Evolutionary conservation across 2,329 filamentous ascomycete genomes (phyloP), one percentile per base, ranked within the genome.

Genomic region (Hypoxylon sp.): DNA sequence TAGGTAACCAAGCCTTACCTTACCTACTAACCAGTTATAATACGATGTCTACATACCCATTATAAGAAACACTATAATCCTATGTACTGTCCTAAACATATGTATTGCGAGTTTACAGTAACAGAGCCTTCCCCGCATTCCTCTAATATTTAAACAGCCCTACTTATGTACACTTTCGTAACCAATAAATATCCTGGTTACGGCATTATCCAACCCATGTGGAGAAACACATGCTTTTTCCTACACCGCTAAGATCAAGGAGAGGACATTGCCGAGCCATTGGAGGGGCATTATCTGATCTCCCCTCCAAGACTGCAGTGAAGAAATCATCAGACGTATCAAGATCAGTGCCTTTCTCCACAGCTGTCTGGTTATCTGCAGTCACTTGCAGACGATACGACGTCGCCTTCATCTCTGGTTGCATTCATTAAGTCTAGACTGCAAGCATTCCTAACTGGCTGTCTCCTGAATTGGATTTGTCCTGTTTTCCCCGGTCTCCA

Each of bases 361-460:
- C 26, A 14, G 24, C 6, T 51, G 50, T 65, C 57, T 68, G 70
- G 64, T 66, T 53, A 24, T 59, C 67, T 46, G 26, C 29, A 61
- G 58, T 68, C 66, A 71, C 65, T 67, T 65, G 63, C 70, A 72
- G 67, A 58, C n/a, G 17, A 64, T 65, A 55, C 65, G 48, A 61
- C 48, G 22, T 39, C 37, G 37, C 65, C 47, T 60, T 26, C 31
- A 53, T 66, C 46, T 35, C 46, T 22, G 24, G 63, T 63, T 22
- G 46, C 54, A 39, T 51, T 54, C 47, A 59, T 59, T 31, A 50
- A 58, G 53, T 52, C 58, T 53, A 54, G 55, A 58, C 35, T 59
- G 17, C 42, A 48, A 14, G 24, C 42, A 37, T 44, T 19, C 14
- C n/a, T 44, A 22, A 44, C 8, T 44, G n/a, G 39, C 39, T 19